These are phyloP conservation scores for Phytophthora melonis DNA, from an alignment of 352 stramenopile species.

Conservation along the genomic window DNA sequence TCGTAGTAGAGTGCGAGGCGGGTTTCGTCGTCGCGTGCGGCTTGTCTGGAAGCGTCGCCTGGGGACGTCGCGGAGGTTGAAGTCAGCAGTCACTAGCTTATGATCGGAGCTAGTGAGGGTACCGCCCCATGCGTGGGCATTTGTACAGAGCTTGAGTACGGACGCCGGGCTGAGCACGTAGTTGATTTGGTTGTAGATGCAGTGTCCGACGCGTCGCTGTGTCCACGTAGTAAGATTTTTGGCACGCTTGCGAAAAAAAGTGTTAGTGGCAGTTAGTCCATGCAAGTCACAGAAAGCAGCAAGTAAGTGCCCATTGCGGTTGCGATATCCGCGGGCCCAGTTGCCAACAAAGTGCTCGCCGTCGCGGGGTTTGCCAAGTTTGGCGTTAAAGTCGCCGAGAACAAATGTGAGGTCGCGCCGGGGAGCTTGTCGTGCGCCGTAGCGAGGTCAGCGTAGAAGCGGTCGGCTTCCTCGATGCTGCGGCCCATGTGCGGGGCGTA, in stretches of 20 bases:
- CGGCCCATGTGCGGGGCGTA: too few species aligned
- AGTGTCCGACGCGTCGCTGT: not conserved
- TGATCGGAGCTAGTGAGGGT: not conserved
- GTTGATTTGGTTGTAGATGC: not conserved
- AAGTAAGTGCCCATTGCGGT: not conserved
- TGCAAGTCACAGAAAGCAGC: not conserved
- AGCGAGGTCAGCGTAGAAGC: too few species aligned
- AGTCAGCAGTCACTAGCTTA: not conserved
- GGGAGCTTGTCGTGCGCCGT: not conserved
- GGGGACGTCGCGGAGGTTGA: not conserved
- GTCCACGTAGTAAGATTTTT: not conserved
- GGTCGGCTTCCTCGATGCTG: too few species aligned
- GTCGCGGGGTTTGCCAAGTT: not conserved
- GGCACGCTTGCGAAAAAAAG: not conserved
- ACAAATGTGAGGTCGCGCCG: not conserved
- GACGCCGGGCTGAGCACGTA: not conserved
- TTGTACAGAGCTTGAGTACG: not conserved
- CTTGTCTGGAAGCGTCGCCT: not conserved
- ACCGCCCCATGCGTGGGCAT: not conserved
- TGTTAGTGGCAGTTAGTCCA: not conserved
- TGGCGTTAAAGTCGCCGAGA: too few species aligned
- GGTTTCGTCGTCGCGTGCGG: not conserved
- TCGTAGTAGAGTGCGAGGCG: not conserved
- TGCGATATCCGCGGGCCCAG: not conserved
- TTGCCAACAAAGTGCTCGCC: not conserved